These are phyloP conservation scores for Ascochyta pisi DNA, from an alignment of 2,329 filamentous ascomycete genomes.

Conservation along the genomic window DNA sequence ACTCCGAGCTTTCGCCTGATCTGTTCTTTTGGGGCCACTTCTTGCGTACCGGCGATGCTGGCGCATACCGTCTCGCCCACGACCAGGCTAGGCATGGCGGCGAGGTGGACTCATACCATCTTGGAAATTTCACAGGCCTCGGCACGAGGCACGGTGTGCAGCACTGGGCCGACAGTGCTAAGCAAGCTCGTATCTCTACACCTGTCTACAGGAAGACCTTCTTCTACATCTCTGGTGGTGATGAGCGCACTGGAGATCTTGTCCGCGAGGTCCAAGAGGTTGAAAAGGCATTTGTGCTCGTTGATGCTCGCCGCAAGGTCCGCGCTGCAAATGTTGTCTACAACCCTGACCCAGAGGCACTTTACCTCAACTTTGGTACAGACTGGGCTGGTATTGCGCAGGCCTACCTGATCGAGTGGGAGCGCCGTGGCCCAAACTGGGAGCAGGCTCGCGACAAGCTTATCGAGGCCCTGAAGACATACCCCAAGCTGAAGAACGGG, in stretches of 20 bases:
- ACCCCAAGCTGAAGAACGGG: conserved; percentile 63
- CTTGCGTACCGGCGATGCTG: conserved; percentile 63
- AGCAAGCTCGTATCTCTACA: conserved; percentile 67
- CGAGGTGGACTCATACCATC: conserved; percentile 69
- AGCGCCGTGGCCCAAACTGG: conserved; percentile 62
- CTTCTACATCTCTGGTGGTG: conserved; percentile 63
- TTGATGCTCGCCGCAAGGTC: conserved; percentile 67
- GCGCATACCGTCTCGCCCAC: conserved; percentile 66
- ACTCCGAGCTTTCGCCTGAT: conserved; percentile 68
- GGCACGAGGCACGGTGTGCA: conserved; percentile 69
- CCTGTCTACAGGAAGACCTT: conserved; percentile 65
- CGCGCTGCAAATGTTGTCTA: conserved; percentile 60
- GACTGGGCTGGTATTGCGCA: conserved; percentile 66
- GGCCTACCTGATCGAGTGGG: conserved; percentile 67
- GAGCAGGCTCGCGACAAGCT: conserved; percentile 61
- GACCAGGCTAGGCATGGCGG: conserved; percentile 64
- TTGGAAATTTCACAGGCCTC: conserved; percentile 64
- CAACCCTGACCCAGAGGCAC: conserved; percentile 49
- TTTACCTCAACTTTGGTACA: conserved; percentile 63
- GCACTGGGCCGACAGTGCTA: conserved; percentile 67
- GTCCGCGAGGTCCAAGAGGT: conserved; percentile 60
- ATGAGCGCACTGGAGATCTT: conserved; percentile 64
- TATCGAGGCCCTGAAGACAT: conserved; percentile 57
- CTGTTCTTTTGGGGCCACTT: conserved; percentile 70
- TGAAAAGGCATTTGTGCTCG: conserved; percentile 59